Evolutionary conservation across 179 eudicot genomes (phyloP).

Genomic region (Silene noctiflora): DNA sequence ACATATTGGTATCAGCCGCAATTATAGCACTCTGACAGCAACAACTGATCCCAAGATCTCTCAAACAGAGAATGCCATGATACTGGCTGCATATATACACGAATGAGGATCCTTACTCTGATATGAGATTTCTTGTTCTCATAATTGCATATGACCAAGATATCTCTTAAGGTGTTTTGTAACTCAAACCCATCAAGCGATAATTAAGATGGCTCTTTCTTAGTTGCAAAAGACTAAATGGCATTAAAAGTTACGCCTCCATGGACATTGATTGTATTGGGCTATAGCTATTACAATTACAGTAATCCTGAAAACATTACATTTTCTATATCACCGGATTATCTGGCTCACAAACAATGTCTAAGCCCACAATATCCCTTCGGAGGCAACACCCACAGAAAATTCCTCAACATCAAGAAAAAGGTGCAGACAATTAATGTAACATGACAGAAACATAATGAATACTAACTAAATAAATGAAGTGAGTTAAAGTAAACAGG

Average conservation of each 20-base stretch:
- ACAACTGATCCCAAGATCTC: too few species aligned
- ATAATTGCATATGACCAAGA: background rate
- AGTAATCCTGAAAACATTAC: background rate
- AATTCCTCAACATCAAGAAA: background rate
- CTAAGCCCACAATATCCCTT: background rate
- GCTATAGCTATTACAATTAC: background rate
- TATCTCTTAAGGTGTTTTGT: background rate
- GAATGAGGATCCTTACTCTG: too few species aligned
- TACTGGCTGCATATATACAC: too few species aligned
- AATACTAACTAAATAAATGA: background rate
- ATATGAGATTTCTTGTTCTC: background rate
- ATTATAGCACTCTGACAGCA: too few species aligned
- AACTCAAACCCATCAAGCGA: background rate
- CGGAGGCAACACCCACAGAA: background rate
- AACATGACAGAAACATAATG: background rate
- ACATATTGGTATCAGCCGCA: too few species aligned
- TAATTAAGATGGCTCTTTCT: background rate
- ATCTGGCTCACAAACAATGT: background rate
- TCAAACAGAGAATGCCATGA: too few species aligned
- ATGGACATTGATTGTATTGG: background rate
- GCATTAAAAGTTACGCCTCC: too few species aligned
- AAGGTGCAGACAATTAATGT: background rate
- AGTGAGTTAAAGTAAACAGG: background rate
- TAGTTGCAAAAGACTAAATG: background rate
- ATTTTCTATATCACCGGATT: background rate